Percentiles rank a stretch among this genome's conserved stretches.
phyloP scores from a whole-genome alignment of 176 grass and related monocot species.

The Carex parvula region DNA sequence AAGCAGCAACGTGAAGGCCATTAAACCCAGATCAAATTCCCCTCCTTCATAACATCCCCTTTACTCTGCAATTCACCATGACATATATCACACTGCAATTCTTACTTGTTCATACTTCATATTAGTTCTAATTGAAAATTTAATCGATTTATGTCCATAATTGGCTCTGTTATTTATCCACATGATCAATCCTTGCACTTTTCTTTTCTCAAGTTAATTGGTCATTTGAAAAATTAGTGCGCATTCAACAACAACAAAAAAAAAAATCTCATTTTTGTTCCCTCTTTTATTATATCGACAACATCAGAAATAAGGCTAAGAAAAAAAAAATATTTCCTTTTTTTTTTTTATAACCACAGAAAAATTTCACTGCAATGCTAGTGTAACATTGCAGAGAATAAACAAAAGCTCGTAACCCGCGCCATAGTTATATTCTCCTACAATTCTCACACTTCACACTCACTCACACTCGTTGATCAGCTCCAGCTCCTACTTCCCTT shows the following conservation, averaged over 20 bases:
- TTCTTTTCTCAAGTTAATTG: neutral
- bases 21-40: constrained; percentile 28
- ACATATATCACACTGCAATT: neutral
- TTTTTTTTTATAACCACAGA: neutral
- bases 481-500: neutral
- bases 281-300: neutral
- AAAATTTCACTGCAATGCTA: constrained; percentile 1
- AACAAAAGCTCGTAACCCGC: constrained; percentile 19
- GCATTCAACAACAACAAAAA: neutral
- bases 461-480: constrained; percentile 15
- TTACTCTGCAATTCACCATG: neutral
- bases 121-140: too few species aligned
- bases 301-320: neutral
- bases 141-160: too few species aligned
- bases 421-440: constrained; percentile 26
- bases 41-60: neutral
- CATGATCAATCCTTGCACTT: neutral
- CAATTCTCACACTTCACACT: constrained; percentile 26
- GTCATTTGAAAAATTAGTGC: neutral
- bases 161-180: neutral
- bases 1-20: constrained; percentile 18
- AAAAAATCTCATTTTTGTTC: neutral
- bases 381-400: neutral
- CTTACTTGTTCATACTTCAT: neutral
- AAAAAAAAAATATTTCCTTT: neutral